Conservation (phyloP, 1,284 basidiomycete genomes). For the Cutaneotrichosporon spelunceum region DNA sequence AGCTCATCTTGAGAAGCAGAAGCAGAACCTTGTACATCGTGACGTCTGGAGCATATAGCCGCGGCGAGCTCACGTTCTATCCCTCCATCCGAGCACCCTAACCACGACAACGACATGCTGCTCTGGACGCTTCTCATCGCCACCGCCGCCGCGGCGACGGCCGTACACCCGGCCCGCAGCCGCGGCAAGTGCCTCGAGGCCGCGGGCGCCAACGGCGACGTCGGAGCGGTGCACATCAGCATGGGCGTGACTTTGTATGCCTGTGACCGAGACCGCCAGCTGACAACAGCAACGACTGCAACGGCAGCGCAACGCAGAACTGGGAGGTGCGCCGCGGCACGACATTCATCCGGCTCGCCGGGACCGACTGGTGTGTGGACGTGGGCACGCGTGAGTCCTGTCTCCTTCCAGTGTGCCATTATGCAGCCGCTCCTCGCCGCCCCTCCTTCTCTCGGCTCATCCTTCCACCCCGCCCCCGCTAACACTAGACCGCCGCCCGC, state of each 20-base stretch:
- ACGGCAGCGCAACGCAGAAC: conserved; percentile 20
- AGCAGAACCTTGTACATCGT: no score
- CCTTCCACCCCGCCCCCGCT: not conserved
- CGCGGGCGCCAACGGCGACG: conserved; percentile 1
- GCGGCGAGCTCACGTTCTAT: not conserved
- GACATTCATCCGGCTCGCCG: conserved; percentile 11
- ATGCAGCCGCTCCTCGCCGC: no score
- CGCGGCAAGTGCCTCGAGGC: not conserved
- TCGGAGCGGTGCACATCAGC: not conserved
- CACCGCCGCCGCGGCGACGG: not conserved
- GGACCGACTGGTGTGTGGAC: conserved; percentile 35
- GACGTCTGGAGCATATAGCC: no score
- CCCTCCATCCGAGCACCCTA: no score
- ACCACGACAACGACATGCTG: conserved; percentile 1
- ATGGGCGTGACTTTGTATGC: conserved; percentile 1
- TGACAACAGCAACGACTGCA: conserved; percentile 20
- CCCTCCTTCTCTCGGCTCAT: no score
- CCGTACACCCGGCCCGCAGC: not conserved
- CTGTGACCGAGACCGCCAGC: not conserved
- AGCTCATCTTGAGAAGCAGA: no score
- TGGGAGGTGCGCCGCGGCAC: conserved; percentile 13
- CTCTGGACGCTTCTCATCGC: not conserved
- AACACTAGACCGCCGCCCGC: conserved; percentile 1
- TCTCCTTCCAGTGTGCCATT: not conserved
- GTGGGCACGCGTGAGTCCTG: conserved; percentile 12